Evolutionary conservation across 1,284 basidiomycete genomes (phyloP), one percentile per base, ranked within the genome.

Genomic region (Chalciporus sp.): DNA sequence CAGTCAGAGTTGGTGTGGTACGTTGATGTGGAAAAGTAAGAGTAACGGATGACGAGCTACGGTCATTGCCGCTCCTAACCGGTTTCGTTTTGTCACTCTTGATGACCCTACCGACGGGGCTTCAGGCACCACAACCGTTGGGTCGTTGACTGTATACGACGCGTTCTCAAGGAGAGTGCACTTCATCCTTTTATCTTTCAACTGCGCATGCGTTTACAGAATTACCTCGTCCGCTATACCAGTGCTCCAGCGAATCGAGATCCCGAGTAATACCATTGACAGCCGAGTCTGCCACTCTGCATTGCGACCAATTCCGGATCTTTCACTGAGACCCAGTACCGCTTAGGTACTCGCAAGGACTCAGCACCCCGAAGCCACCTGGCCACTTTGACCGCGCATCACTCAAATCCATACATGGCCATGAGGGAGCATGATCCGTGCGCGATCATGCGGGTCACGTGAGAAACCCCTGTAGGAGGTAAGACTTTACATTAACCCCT

Each of bases 381-480:
- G 23, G 23, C 23, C 23, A 23, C 23, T 23, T 23, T 3, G 23
- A 23, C 23, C 23, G 23, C 2, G 23, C n/a, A n/a, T n/a, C n/a
- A n/a, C n/a, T n/a, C n/a, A n/a, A n/a, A n/a, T n/a, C n/a, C n/a
- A n/a, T n/a, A n/a, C n/a, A n/a, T n/a, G n/a, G n/a, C n/a, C n/a
- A n/a, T 23, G 23, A 23, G 23, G 23, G 49, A 23, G 43, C 33
- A 29, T 26, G n/a, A 29, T 61, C 57, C 46, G 44, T 49, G 62
- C 52, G 27, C 47, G 48, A 49, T 52, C 33, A 54, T 40, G 39
- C 3, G 29, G 26, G 23, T 51, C 63, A 61, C 55, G 50, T 64
- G 65, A 35, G 4, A 35, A 35, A 2, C 33, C 33, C 33, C 33
- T 35, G 33, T 33, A 3, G 31, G 31, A 12, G 31, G 12, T 9